phyloP scores from a whole-genome alignment of 768 basidiomycete genomes.

The Boletus fagicola region DNA sequence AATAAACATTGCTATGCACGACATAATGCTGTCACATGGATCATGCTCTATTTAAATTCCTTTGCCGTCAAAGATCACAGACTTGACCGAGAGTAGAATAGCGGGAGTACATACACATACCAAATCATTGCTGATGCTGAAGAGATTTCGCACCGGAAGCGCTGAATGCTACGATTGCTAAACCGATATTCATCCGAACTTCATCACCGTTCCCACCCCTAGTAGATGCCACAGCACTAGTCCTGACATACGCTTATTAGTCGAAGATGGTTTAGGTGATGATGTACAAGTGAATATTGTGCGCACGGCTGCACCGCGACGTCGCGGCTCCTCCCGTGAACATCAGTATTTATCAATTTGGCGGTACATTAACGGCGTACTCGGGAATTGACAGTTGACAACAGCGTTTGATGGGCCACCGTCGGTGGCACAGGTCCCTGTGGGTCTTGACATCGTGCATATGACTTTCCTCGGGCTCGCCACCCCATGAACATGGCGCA shows the following conservation, averaged over 20 bases:
- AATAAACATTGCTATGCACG: background rate
- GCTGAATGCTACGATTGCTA: background rate
- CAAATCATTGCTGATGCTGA: background rate
- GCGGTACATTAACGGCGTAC: no score
- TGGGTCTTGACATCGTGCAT: no score
- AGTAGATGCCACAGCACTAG: no score
- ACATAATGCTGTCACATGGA: background rate
- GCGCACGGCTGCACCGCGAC: no score
- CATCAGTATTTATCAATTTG: no score
- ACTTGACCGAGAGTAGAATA: conserved; percentile 1
- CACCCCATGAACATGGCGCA: background rate
- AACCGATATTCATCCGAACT: background rate
- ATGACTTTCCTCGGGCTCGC: background rate
- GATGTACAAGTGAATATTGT: no score
- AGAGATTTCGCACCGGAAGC: background rate
- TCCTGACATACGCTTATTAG: background rate
- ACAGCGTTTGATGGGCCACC: no score
- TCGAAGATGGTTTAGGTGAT: no score
- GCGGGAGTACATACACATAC: background rate
- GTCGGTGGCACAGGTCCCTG: no score
- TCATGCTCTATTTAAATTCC: background rate
- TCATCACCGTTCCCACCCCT: background rate
- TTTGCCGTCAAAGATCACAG: background rate
- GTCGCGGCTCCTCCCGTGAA: background rate
- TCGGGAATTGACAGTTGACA: no score